A percentile compares a stretch with the other conserved stretches of the same genome.
These are phyloP conservation scores for Aegilops umbellulata DNA, from an alignment of 176 grass and related monocot species.

Conservation along the genomic window DNA sequence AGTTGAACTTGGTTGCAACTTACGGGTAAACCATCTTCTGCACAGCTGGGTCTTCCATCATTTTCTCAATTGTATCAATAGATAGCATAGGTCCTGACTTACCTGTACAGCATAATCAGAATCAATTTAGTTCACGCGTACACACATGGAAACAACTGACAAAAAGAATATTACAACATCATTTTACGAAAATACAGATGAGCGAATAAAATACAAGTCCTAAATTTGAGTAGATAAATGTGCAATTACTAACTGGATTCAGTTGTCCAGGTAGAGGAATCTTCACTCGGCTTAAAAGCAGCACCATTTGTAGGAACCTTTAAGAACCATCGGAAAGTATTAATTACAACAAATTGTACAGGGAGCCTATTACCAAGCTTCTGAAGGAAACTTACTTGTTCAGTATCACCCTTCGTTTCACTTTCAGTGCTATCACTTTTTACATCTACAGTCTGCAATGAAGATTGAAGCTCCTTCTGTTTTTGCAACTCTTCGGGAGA, in stretches of 20 bases:
- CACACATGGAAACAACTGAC: not conserved
- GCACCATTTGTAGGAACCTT: slow-evolving; percentile 82
- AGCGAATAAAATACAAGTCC: slow-evolving; percentile 24
- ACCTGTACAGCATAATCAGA: slow-evolving; percentile 33
- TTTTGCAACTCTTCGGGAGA: slow-evolving; percentile 67
- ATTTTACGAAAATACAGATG: slow-evolving; percentile 19
- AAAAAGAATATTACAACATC: slow-evolving; percentile 17
- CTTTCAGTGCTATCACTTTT: slow-evolving; percentile 36
- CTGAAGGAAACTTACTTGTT: slow-evolving; percentile 47
- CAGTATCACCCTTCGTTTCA: slow-evolving; percentile 42
- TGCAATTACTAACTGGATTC: slow-evolving; percentile 54
- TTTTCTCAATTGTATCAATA: slow-evolving; percentile 91
- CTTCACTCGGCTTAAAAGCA: slow-evolving; percentile 57
- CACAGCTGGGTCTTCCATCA: slow-evolving; percentile 98
- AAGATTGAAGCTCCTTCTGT: slow-evolving; percentile 65
- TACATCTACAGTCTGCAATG: slow-evolving; percentile 49
- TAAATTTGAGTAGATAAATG: not conserved
- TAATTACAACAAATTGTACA: not conserved
- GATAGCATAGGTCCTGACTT: slow-evolving; percentile 60
- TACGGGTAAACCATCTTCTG: slow-evolving; percentile 99
- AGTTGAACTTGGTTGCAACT: slow-evolving; percentile 29
- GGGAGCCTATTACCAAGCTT: slow-evolving; percentile 11
- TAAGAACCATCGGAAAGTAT: slow-evolving; percentile 22
- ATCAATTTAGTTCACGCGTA: slow-evolving; percentile 26
- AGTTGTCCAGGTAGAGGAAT: slow-evolving; percentile 49